These are phyloP conservation scores for Puya raimondii DNA, from an alignment of 176 grass and related monocot species.

Conservation along the genomic window DNA sequence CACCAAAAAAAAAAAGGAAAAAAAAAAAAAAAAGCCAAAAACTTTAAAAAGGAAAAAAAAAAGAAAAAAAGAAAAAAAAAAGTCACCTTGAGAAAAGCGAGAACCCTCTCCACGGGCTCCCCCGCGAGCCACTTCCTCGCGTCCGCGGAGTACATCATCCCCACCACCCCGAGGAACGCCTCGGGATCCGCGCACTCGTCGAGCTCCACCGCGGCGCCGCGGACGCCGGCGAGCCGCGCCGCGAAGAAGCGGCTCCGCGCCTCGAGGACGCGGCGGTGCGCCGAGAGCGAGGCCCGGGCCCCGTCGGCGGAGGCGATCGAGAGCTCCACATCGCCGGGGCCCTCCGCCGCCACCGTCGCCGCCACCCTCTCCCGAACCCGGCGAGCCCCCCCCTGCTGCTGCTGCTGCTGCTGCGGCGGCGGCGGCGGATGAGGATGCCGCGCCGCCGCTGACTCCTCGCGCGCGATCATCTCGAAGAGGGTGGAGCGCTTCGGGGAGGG, in stretches of 20 bases:
- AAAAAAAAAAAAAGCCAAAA: too few species aligned
- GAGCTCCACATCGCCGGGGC: constrained; percentile 14
- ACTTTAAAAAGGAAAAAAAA: too few species aligned
- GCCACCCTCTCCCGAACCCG: constrained; percentile 11
- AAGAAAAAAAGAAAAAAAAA: too few species aligned
- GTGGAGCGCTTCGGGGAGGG: not conserved
- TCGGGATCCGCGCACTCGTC: constrained; percentile 21
- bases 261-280: constrained; percentile 12
- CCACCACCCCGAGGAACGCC: constrained; percentile 14
- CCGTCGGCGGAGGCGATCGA: constrained; percentile 16
- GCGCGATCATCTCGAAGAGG: constrained; percentile 5
- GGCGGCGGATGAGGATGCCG: not conserved
- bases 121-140: constrained; percentile 6
- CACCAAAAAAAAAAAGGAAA: too few species aligned
- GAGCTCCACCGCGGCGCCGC: constrained; percentile 20
- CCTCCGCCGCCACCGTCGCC: not conserved
- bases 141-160: constrained; percentile 18
- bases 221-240: constrained; percentile 13
- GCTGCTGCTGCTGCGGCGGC: too few species aligned
- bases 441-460: not conserved
- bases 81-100: constrained; percentile 17
- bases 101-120: constrained; percentile 16
- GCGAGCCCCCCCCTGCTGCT: not conserved
- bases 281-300: not conserved
- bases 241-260: constrained; percentile 21